A percentile compares a stretch with the other conserved stretches of the same genome.
Conservation (phyloP, 495 filamentous ascomycete species). For the Cercophora sp. region DNA sequence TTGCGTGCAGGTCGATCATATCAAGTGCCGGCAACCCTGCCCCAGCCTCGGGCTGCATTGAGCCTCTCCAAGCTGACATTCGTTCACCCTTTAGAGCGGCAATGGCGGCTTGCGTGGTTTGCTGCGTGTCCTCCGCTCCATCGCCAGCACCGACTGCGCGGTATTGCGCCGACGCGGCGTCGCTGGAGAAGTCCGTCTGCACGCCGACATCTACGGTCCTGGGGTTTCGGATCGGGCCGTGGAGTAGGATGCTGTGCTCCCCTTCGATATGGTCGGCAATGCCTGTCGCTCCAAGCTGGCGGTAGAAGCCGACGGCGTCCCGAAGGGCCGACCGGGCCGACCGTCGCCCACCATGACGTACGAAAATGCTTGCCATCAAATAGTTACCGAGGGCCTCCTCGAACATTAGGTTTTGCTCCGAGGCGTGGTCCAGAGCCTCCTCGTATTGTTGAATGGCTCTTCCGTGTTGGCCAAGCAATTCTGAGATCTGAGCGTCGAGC, state of each 20-base stretch:
- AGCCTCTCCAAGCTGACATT: constrained; percentile 60
- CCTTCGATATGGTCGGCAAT: constrained; percentile 67
- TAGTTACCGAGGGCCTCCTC: constrained; percentile 81
- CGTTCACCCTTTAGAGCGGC: constrained; percentile 56
- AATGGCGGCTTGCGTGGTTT: constrained; percentile 40
- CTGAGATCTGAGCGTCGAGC: constrained; percentile 67
- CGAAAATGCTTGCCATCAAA: constrained; percentile 69
- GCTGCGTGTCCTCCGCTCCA: constrained; percentile 56
- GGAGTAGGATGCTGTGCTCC: constrained; percentile 68
- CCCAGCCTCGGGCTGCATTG: constrained; percentile 43
- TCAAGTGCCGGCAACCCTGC: constrained; percentile 58
- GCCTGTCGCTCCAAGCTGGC: constrained; percentile 68
- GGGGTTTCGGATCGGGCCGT: constrained; percentile 56
- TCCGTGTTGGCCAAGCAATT: constrained; percentile 60
- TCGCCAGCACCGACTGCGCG: constrained; percentile 46
- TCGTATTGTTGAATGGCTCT: constrained; percentile 65
- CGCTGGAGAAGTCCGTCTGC: constrained; percentile 68
- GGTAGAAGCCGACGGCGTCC: constrained; percentile 70
- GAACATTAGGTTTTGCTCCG: constrained; percentile 69
- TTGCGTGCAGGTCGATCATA: constrained; percentile 83
- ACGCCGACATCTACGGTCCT: constrained; percentile 65
- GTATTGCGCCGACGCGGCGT: constrained; percentile 56
- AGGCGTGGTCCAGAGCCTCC: constrained; percentile 71
- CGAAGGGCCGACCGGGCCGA: constrained; percentile 68
- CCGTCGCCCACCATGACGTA: constrained; percentile 65